These are phyloP conservation scores for Pythium graminicola DNA, from an alignment of 352 stramenopile genomes.

Conservation along the genomic window DNA sequence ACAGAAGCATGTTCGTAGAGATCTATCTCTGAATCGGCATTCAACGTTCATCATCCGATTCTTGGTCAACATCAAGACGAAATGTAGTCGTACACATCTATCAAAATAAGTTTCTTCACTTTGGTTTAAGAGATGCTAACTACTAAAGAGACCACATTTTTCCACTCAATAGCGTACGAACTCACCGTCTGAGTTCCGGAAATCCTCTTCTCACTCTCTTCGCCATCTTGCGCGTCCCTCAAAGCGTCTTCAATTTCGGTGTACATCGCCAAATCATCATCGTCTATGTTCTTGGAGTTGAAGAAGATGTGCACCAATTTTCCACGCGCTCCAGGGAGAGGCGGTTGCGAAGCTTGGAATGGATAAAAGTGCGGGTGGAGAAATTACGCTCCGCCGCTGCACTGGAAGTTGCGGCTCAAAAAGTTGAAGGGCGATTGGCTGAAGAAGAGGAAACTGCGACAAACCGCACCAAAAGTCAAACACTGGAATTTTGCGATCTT, in stretches of 20 bases:
- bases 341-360: constrained; percentile 5
- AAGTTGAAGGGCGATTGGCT: not conserved
- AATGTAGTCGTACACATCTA: no score
- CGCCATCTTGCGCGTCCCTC: not conserved
- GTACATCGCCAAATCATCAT: not conserved
- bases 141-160: no score
- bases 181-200: no score
- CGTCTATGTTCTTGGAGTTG: not conserved
- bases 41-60: no score
- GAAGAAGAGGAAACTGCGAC: constrained; percentile 1
- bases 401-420: not conserved
- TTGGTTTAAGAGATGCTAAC: no score
- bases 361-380: constrained; percentile 5
- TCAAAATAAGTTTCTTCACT: no score
- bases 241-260: not conserved
- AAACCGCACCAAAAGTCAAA: not conserved
- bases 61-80: no score
- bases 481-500: not conserved
- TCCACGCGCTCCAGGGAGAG: not conserved
- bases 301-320: constrained; percentile 13
- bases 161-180: no score
- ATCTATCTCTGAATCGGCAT: no score
- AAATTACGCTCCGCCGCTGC: constrained; percentile 10
- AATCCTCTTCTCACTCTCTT: not conserved
- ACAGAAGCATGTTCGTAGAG: no score